A percentile compares a stretch with the other conserved stretches of the same genome.
These are phyloP conservation scores for Lippia alba DNA, from an alignment of 305 asterid species.

Conservation along the genomic window DNA sequence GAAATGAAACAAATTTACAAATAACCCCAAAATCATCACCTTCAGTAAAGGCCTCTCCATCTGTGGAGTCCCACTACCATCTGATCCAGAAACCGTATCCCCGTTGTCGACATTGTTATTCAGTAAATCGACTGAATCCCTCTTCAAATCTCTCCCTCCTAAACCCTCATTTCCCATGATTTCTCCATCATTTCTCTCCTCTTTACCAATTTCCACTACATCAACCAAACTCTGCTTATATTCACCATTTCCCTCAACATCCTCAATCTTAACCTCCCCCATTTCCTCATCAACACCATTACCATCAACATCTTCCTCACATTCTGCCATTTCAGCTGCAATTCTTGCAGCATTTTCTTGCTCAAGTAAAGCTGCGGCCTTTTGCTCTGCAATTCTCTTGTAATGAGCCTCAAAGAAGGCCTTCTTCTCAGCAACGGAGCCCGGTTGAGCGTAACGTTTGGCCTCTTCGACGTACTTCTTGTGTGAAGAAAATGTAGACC, in stretches of 20 bases:
- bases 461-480: constrained; percentile 91
- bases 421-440: constrained; percentile 89
- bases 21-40: constrained; percentile 33
- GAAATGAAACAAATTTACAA: constrained; percentile 4
- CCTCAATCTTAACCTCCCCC: constrained; percentile 16
- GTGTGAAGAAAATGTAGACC: constrained; percentile 76
- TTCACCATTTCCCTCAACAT: neutral
- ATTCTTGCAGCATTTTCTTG: constrained; percentile 52
- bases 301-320: constrained; percentile 10
- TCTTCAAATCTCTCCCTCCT: constrained; percentile 25
- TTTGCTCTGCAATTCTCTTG: constrained; percentile 84
- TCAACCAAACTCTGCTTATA: neutral
- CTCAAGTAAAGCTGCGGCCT: constrained; percentile 74
- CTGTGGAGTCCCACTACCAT: constrained; percentile 58
- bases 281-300: constrained; percentile 11
- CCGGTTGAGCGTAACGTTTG: constrained; percentile 74
- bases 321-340: constrained; percentile 29
- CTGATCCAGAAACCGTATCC: constrained; percentile 59
- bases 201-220: constrained; percentile 25
- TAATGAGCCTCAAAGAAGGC: constrained; percentile 99
- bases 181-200: constrained; percentile 10
- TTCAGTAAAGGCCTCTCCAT: constrained; percentile 75
- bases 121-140: constrained; percentile 17
- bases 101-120: constrained; percentile 40
- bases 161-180: constrained; percentile 30